phyloP scores from a whole-genome alignment of 2,329 filamentous ascomycete genomes.

The Alternaria consortialis region DNA sequence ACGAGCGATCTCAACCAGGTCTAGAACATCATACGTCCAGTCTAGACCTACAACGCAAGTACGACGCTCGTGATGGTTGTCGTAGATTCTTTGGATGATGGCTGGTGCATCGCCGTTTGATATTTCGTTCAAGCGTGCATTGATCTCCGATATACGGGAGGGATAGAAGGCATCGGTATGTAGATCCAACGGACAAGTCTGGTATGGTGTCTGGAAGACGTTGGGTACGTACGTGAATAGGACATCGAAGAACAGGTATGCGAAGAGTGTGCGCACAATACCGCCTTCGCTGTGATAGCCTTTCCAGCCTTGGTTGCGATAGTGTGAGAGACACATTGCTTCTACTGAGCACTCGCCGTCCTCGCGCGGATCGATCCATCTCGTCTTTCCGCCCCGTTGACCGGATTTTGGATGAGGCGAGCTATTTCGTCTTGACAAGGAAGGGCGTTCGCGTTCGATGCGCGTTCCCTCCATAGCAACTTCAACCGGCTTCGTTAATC shows the following conservation, averaged over 20 bases:
- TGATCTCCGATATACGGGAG: slow-evolving; percentile 86
- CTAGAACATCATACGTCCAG: slow-evolving; percentile 84
- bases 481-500: slow-evolving; percentile 77
- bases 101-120: slow-evolving; percentile 78
- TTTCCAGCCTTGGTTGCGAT: slow-evolving; percentile 86
- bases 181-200: slow-evolving; percentile 91
- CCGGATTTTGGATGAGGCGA: slow-evolving; percentile 45
- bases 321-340: slow-evolving; percentile 90
- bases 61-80: slow-evolving; percentile 70
- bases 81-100: slow-evolving; percentile 75
- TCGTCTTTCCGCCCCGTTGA: slow-evolving; percentile 72
- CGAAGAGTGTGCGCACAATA: slow-evolving; percentile 83
- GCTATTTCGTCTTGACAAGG: slow-evolving; percentile 40
- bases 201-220: slow-evolving; percentile 95
- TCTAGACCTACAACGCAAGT: slow-evolving; percentile 92
- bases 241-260: slow-evolving; percentile 92
- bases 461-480: slow-evolving; percentile 80
- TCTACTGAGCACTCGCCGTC: slow-evolving; percentile 86
- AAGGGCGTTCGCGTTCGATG: slow-evolving; percentile 68
- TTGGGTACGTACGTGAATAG: slow-evolving; percentile 94
- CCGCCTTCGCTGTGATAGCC: slow-evolving; percentile 94
- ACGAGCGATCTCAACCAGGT: slow-evolving; percentile 78
- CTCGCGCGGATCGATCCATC: slow-evolving; percentile 84
- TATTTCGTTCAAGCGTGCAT: slow-evolving; percentile 84
- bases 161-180: slow-evolving; percentile 94